phyloP scores from a whole-genome alignment of 495 filamentous ascomycete genomes.

The Tuber calosporum region DNA sequence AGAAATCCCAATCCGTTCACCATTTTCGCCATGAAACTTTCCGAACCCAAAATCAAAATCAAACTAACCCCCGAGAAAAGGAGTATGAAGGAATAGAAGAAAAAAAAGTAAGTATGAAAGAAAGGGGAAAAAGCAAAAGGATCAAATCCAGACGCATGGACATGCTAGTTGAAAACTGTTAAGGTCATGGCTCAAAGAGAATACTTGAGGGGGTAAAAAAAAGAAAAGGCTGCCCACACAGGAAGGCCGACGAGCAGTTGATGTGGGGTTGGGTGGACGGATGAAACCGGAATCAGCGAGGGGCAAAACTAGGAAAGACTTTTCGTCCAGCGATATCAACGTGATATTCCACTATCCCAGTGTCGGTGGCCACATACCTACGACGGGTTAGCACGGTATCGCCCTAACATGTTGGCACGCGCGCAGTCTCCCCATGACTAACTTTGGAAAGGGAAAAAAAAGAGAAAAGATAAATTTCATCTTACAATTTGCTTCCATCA shows the following conservation, averaged over 20 bases:
- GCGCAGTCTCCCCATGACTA: neutral
- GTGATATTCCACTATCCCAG: slow-evolving; percentile 40
- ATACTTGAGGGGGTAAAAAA: slow-evolving; percentile 16
- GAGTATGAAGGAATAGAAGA: slow-evolving; percentile 9
- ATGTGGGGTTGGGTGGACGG: neutral
- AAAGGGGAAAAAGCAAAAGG: neutral
- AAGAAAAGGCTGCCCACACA: slow-evolving; percentile 7
- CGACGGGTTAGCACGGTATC: neutral
- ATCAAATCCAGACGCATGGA: neutral
- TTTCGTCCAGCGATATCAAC: slow-evolving; percentile 36
- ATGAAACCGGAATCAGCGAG: slow-evolving; percentile 11
- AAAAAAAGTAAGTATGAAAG: slow-evolving; percentile 1
- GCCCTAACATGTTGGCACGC: neutral
- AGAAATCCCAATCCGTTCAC: slow-evolving; percentile 3
- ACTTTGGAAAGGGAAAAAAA: neutral
- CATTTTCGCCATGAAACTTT: slow-evolving; percentile 4
- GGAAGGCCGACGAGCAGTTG: slow-evolving; percentile 1
- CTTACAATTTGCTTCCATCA: slow-evolving; percentile 42
- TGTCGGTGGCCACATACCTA: slow-evolving; percentile 41
- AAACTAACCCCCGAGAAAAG: slow-evolving; percentile 7
- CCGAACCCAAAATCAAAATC: slow-evolving; percentile 31
- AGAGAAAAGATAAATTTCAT: neutral
- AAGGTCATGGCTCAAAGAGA: slow-evolving; percentile 13
- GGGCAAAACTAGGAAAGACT: slow-evolving; percentile 32
- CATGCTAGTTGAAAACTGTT: slow-evolving; percentile 17